phyloP scores from a whole-genome alignment of 768 basidiomycete genomes.

The Phylloporus scabripes region DNA sequence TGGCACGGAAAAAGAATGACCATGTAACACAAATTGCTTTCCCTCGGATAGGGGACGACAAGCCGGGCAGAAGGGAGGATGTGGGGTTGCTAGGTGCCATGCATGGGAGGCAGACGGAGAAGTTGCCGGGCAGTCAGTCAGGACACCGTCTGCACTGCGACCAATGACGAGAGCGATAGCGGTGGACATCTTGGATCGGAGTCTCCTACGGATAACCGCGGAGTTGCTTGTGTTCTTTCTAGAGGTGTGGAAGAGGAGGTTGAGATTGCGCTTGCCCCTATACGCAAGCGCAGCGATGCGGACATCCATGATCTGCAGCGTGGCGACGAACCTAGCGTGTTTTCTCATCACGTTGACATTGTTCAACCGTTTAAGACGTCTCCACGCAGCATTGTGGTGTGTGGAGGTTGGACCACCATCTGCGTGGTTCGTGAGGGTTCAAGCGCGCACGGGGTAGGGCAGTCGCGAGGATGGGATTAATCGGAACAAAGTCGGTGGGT shows the following conservation, averaged over 20 bases:
- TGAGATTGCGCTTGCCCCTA: conserved; percentile 9
- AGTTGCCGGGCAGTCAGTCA: background rate
- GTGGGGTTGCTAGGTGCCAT: background rate
- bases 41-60: background rate
- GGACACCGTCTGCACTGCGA: conserved; percentile 11
- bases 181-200: conserved; percentile 18
- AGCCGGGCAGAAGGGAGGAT: conserved; percentile 8
- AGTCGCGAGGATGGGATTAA: conserved; percentile 19
- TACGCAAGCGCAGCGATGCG: conserved; percentile 4
- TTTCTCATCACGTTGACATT: background rate
- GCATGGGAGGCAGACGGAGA: background rate
- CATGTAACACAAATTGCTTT: conserved; percentile 11
- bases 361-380: background rate
- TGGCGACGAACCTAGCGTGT: background rate
- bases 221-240: conserved; percentile 25
- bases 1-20: conserved; percentile 5
- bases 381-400: background rate
- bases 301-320: conserved; percentile 5
- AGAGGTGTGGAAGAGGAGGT: conserved; percentile 16
- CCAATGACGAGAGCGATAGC: conserved; percentile 19
- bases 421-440: background rate
- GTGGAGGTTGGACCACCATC: conserved; percentile 1
- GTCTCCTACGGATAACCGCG: conserved; percentile 16
- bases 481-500: conserved; percentile 13
- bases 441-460: conserved; percentile 4